phyloP scores from a whole-genome alignment of 129 eudicot species.

The Tanacetum coccineum region DNA sequence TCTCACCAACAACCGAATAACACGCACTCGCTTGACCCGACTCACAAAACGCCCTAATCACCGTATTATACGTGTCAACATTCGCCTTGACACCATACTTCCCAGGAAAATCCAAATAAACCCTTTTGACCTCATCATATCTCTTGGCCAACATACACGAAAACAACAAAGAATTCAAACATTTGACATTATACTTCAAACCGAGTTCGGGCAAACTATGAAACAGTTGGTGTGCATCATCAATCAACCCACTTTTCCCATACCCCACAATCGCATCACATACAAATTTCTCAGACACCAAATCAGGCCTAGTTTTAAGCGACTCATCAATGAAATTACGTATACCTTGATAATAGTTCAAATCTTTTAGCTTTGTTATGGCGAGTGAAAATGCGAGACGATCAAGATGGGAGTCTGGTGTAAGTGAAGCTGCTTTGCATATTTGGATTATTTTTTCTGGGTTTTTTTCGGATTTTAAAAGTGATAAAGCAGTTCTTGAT shows the following conservation, averaged over 20 bases:
- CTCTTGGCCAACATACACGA: constrained; percentile 56
- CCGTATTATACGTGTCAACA: constrained; percentile 68
- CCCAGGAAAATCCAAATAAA: constrained; percentile 61
- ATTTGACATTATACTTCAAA: constrained; percentile 37
- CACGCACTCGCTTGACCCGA: constrained; percentile 54
- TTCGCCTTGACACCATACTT: constrained; percentile 56
- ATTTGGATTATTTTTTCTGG: constrained; percentile 74
- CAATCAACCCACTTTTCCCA: constrained; percentile 68
- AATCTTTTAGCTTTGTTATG: constrained; percentile 49
- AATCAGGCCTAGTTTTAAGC: constrained; percentile 58
- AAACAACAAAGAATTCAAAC: constrained; percentile 66
- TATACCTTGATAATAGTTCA: constrained; percentile 54
- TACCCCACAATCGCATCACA: constrained; percentile 57
- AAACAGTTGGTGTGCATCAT: constrained; percentile 54
- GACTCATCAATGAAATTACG: constrained; percentile 51
- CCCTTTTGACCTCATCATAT: constrained; percentile 52
- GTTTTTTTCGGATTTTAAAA: constrained; percentile 60
- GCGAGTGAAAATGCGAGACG: constrained; percentile 72
- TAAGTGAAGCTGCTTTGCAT: constrained; percentile 74
- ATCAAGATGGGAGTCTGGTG: constrained; percentile 74
- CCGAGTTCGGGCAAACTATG: constrained; percentile 67
- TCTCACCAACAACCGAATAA: constrained; percentile 66
- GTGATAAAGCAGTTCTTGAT: constrained; percentile 61
- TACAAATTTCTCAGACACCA: constrained; percentile 47
- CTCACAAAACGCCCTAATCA: constrained; percentile 66